Base-by-base conservation (phyloP, 1,284 basidiomycete species). In the Marasmius oreades region DNA sequence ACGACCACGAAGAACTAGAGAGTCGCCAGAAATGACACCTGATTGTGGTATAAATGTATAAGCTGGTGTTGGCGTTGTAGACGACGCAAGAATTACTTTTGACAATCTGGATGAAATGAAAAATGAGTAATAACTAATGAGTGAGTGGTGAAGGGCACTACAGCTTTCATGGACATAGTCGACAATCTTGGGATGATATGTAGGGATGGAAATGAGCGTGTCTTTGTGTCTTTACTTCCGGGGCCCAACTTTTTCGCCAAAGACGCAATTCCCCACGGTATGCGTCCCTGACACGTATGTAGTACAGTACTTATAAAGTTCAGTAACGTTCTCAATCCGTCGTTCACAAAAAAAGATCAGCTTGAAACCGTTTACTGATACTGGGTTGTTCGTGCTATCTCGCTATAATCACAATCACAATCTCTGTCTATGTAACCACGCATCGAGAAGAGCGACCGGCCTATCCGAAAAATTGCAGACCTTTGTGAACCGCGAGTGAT, bases 11-110 rank as follows among this genome's bases (percentile, higher is more conserved):
- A 95, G 76, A 57, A 94, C 80, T 55, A 96, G 84, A 46, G 92
- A 90, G 72, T 95, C 94, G 46, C 92, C 93, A 53, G 92, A 95
- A 62, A 92, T 82, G 63, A 92, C 92, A 68, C 90, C 92, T 95
- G 67, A 45, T 58, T 50, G 61, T 64, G 65, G 59, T 66, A 44
- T 61, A 33, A 55, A 50, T 48, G 55, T 10, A 58, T 58, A 57
- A 51, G 55, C 11, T 46, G 26, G 23, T 67, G 55, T 63, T 58
- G 47, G 43, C 20, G 33, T 33, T 24, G 50, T 48, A 48, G 12
- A n/a, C 37, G 34, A 23, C 3, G 31, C 11, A 51, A 42, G 55
- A 64, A 60, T 59, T 74, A 88, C 86, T 88, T 81, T 88, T 88
- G 63, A 88, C 85, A 66, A 87, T 79, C 86, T 88, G 61, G 33